Evolutionary conservation across 305 asterid genomes (phyloP), one percentile per base, ranked within the genome.

Genomic region (Withania somnifera): DNA sequence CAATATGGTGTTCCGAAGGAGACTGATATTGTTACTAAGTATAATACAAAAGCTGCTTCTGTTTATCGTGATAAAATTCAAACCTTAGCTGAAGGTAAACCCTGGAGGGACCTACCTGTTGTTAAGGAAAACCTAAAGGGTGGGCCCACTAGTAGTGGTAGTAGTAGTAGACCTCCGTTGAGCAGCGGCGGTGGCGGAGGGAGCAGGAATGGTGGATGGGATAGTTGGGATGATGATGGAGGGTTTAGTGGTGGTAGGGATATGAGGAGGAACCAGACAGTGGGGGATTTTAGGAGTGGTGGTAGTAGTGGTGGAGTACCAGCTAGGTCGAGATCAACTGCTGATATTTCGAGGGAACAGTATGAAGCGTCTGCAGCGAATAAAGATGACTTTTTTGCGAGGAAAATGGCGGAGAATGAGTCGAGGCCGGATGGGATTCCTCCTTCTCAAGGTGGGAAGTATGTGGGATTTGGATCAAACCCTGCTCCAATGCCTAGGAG

Each of bases 391-490:
- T 93, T 90, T 86, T 95, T 95, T 79, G 85, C 97, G 2, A 88
- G 87, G 88, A 93, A 85, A 86, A 90, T 93, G 81, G 84, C 82
- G 5, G 98, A 95, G 84, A 95, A 95, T 82, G 92, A 92, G 85
- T 85, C 95, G 1, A 81, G 91, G 77, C 97, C 98, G 0, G 97
- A 91, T 82, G 98, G 98, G 69, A 45, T 95, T 76, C 98, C 93
- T 7, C 98, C 98, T 6, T 92, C 98, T 32, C 97, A 93, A 86
- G 98, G 98, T 26, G 98, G 98, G 79, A 95, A 93, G 83, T 93
- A 88, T 82, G 95, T 93, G 5, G 97, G 97, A 42, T 93, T 93
- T 67, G 95, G 97, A 28, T 93, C 97, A 11, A 88, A 58, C 82
- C 90, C 94, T 40, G 84, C 89, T 2, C 91, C 94, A 0, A 4